phyloP scores from a whole-genome alignment of 805 yeast genomes.

The Pichia insulana region DNA sequence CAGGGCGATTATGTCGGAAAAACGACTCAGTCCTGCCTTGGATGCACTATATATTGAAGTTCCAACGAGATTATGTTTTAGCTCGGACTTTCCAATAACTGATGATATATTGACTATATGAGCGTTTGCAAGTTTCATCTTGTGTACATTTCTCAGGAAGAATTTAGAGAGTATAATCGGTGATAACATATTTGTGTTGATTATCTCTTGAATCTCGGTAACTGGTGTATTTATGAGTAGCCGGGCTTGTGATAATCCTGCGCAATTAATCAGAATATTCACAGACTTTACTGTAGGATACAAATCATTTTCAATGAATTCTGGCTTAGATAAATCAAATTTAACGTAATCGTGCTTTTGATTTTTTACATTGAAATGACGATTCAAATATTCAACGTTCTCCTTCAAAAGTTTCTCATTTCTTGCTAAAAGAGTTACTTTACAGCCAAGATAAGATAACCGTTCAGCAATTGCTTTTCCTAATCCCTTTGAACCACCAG shows the following conservation, averaged over 20 bases:
- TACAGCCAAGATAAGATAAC: conserved; percentile 44
- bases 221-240: conserved; percentile 38
- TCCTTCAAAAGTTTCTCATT: conserved; percentile 29
- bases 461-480: conserved; percentile 48
- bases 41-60: conserved; percentile 59
- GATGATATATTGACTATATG: conserved; percentile 61
- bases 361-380: conserved; percentile 7
- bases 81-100: conserved; percentile 37
- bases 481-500: conserved; percentile 67
- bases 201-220: conserved; percentile 34
- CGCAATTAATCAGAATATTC: conserved; percentile 52
- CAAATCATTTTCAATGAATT: conserved; percentile 11
- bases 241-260: conserved; percentile 54
- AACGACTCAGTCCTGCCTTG: conserved; percentile 61
- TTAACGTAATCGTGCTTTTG: conserved; percentile 26
- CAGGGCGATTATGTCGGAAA: conserved; percentile 38
- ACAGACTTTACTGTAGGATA: conserved; percentile 26
- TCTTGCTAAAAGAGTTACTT: conserved; percentile 44
- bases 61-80: conserved; percentile 31
- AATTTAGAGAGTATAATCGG: conserved; percentile 53
- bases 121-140: conserved; percentile 9
- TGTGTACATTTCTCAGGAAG: conserved; percentile 27
- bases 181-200: conserved; percentile 49
- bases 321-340: conserved; percentile 26
- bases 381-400: conserved; percentile 18